Conservation (phyloP, 805 yeast species). For the Candida bentonensis region DNA sequence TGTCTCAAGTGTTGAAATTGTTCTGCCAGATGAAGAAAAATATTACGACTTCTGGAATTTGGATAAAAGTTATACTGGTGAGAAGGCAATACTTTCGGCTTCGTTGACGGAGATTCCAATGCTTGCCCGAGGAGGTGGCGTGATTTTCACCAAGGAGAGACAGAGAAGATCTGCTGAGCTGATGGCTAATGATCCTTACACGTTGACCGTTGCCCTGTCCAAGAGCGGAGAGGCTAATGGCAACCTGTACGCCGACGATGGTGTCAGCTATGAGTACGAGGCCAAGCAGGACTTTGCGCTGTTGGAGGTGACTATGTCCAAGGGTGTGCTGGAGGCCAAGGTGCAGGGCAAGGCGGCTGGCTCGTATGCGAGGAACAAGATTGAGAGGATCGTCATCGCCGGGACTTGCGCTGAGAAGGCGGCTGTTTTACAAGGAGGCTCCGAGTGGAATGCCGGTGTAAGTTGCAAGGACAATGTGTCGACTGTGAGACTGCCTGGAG, state of each 20-base stretch:
- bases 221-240: constrained; percentile 39
- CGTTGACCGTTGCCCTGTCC: constrained; percentile 47
- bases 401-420: constrained; percentile 25
- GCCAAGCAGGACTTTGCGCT: constrained; percentile 34
- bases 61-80: constrained; percentile 7
- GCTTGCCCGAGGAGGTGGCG: constrained; percentile 63
- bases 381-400: constrained; percentile 16
- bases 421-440: constrained; percentile 10
- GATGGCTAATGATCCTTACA: constrained; percentile 71
- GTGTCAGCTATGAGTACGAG: constrained; percentile 48
- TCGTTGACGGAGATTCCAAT: constrained; percentile 56
- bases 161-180: constrained; percentile 66
- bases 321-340: constrained; percentile 12
- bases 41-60: constrained; percentile 23
- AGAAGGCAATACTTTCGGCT: constrained; percentile 20
- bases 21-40: constrained; percentile 32
- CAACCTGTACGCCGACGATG: constrained; percentile 69
- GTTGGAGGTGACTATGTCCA: constrained; percentile 24
- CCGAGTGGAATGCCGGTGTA: constrained; percentile 1
- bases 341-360: constrained; percentile 4
- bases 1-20: constrained; percentile 26
- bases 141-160: constrained; percentile 53
- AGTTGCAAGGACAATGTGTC: not conserved
- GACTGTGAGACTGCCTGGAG: not conserved
- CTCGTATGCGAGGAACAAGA: constrained; percentile 4